A percentile compares a stretch with the other conserved stretches of the same genome.
Evolutionary conservation across 768 basidiomycete species (phyloP).

Genomic region (Rhizopogon roseolus): DNA sequence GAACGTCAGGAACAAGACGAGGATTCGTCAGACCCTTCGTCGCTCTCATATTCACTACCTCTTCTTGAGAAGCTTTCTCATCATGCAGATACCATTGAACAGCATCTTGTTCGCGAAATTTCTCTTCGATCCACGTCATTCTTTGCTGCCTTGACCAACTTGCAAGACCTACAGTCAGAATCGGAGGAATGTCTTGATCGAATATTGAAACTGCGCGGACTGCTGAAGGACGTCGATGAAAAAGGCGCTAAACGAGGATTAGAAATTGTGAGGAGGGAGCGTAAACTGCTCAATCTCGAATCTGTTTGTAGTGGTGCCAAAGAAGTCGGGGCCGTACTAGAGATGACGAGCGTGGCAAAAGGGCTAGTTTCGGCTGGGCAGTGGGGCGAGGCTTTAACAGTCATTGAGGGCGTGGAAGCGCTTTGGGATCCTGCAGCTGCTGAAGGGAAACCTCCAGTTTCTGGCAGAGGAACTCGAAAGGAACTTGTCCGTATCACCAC

Average conservation of each 20-base stretch:
- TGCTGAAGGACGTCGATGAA: constrained; percentile 73
- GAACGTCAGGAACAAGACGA: constrained; percentile 41
- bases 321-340: constrained; percentile 65
- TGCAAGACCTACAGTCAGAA: constrained; percentile 89
- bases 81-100: constrained; percentile 89
- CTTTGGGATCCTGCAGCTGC: constrained; percentile 40
- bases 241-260: constrained; percentile 77
- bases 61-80: constrained; percentile 88
- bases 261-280: constrained; percentile 62
- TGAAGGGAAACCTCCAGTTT: constrained; percentile 2
- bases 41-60: constrained; percentile 63
- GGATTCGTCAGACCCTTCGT: constrained; percentile 47
- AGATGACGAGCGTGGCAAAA: constrained; percentile 69
- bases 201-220: constrained; percentile 64
- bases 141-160: constrained; percentile 92
- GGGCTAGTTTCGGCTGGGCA: constrained; percentile 79
- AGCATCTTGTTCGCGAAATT: constrained; percentile 92
- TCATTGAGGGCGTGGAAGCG: constrained; percentile 63
- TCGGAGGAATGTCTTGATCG: constrained; percentile 77
- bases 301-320: constrained; percentile 57
- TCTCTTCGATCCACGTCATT: constrained; percentile 87
- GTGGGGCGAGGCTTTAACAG: constrained; percentile 79
- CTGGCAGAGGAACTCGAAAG: constrained; percentile 6
- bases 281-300: constrained; percentile 55
- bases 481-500: constrained; percentile 5